Base-by-base conservation (phyloP, 75 land plant species). In the Selaginella tamariscina region DNA sequence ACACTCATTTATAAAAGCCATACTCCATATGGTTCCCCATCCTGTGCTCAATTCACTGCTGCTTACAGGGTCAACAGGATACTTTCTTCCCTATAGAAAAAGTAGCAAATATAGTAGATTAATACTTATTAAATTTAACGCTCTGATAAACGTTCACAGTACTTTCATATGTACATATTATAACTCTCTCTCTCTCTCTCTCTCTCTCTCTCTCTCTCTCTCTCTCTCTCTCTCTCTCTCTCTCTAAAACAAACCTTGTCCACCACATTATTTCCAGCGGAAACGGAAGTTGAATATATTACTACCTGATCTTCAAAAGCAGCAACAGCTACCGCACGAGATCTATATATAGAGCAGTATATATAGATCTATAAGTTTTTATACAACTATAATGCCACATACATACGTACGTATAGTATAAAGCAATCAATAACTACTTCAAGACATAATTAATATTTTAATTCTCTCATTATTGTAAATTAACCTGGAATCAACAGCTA, bases 1-100 rank as follows among this genome's bases (percentile, higher is more conserved):
- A 27, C 79, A 74, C 29, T 62, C 68, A 66, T 82, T 74, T 64
- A 89, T 80, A 79, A 89, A 94, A 64, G 97, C 82, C 83, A 94
- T 87, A 75, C 96, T 94, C 98, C 98, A 94, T 55, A 94, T 80
- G 24, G 96, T 90, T 27, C 98, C 96, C 75, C 55, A 69, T 39
- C 80, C 71, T 68, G 66, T 33, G 62, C 62, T 2, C n/a, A 8
- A 59, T 26, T 59, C 8, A n/a, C 26, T 21, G 23, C 62, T 8
- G n/a, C n/a, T 23, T 21, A 59, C 62, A 5, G 18, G 26, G 26
- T 59, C 54, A 11, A 9, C 62, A 9, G 62, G 26, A 59, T 59
- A 59, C n/a, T 2, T 21, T 59, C 8, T 59, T 5, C 18, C 62
- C 62, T 59, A n/a, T 9, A 28, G 69, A 24, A 54, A 30, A 24